Conservation (phyloP, 345 rosid species). For the Excoecaria agallocha region DNA sequence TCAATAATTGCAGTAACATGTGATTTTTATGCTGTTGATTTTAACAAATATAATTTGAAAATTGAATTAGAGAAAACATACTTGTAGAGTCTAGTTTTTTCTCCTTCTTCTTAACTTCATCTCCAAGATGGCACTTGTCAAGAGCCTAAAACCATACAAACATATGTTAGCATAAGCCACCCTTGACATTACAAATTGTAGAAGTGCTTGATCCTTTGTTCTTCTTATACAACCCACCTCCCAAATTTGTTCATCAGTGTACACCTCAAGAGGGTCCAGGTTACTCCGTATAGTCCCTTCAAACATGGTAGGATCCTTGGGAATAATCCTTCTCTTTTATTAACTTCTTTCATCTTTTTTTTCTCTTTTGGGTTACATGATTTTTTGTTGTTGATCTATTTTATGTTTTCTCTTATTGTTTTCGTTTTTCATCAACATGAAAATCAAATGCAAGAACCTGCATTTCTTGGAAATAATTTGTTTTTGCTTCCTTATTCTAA, state of each 20-base stretch:
- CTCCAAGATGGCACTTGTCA: conserved; percentile 91
- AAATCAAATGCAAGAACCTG: not conserved
- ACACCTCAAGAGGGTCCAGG: conserved; percentile 85
- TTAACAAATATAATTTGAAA: not conserved
- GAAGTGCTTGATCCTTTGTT: not conserved
- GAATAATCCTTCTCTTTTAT: conserved; percentile 86
- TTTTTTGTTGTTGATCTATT: not conserved
- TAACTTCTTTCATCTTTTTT: too few species aligned
- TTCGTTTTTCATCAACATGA: not conserved
- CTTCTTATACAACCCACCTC: conserved; percentile 47
- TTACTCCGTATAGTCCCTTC: conserved; percentile 84
- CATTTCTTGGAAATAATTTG: not conserved
- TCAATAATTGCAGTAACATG: conserved; percentile 47
- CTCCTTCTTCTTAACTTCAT: conserved; percentile 77
- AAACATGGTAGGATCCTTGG: conserved; percentile 94
- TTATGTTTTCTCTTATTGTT: not conserved
- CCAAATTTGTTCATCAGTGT: conserved; percentile 81
- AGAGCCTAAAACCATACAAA: conserved; percentile 52
- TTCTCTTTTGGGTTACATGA: too few species aligned
- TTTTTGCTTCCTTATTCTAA: not conserved
- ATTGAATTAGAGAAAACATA: conserved; percentile 5
- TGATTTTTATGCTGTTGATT: not conserved
- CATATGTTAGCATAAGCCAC: conserved; percentile 7
- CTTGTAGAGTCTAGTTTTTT: conserved; percentile 63
- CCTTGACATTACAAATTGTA: not conserved